Evolutionary conservation across 176 grass and related monocot genomes (phyloP).

Genomic region (Luzula sylvatica): DNA sequence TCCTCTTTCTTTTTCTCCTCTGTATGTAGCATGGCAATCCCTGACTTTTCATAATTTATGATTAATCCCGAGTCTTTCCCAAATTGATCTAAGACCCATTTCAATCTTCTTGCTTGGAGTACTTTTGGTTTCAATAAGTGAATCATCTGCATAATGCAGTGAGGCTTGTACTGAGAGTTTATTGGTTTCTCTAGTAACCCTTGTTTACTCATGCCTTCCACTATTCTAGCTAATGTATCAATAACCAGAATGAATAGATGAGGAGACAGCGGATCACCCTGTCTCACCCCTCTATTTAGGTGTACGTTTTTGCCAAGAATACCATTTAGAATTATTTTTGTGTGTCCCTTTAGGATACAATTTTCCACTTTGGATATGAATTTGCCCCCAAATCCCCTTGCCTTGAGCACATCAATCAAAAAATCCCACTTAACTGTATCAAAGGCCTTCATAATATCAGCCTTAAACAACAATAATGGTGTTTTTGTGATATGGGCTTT

Average conservation of each 20-base stretch:
- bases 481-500: neutral
- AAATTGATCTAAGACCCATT: neutral
- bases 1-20: no score
- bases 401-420: neutral
- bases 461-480: neutral
- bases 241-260: neutral
- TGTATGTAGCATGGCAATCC: neutral
- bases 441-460: no score
- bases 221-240: neutral
- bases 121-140: neutral
- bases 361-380: neutral
- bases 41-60: neutral
- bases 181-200: neutral
- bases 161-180: no score
- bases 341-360: neutral
- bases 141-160: neutral
- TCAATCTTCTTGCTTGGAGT: neutral
- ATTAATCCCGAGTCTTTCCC: neutral
- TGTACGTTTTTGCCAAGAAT: neutral
- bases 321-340: constrained; percentile 3
- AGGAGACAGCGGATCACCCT: neutral
- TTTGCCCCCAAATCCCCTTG: neutral
- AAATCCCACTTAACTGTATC: no score
- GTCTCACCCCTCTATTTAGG: neutral
- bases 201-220: neutral